Evolutionary conservation across 108 stramenopile species (phyloP).

Genomic region (Aurantiochytrium sp.): DNA sequence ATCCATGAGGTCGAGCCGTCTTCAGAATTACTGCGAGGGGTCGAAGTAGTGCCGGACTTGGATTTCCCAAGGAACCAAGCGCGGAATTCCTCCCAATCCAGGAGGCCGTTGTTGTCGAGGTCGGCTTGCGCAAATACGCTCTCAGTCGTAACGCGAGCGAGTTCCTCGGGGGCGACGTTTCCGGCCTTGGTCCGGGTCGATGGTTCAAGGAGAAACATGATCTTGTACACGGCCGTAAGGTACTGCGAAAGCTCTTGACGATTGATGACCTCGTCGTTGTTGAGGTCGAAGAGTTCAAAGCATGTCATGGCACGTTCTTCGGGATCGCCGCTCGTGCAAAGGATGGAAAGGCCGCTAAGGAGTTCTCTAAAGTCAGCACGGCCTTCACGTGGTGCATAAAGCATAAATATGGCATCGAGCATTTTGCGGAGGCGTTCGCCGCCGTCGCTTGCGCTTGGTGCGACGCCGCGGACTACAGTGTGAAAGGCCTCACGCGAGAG

Average conservation of each 20-base stretch:
- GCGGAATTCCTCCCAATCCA: not conserved
- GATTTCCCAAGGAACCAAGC: not conserved
- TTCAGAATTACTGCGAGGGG: not conserved
- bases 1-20: not conserved
- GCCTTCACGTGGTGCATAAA: not conserved
- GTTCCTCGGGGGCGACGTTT: not conserved
- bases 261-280: conserved; percentile 4
- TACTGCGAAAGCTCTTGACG: not conserved
- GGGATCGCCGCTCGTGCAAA: not conserved
- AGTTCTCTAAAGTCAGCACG: not conserved
- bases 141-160: conserved; percentile 17
- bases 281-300: conserved; percentile 12
- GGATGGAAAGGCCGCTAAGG: not conserved
- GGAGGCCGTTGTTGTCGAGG: not conserved
- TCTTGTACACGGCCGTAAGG: not conserved
- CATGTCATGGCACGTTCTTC: not conserved
- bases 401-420: not conserved
- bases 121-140: conserved; percentile 16
- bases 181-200: not conserved
- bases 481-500: not conserved
- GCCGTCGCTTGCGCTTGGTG: not conserved
- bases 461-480: not conserved
- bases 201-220: not conserved
- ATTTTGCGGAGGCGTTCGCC: not conserved
- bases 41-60: not conserved